phyloP scores from a whole-genome alignment of 2,329 filamentous ascomycete species.

The Fusarium papillatum region DNA sequence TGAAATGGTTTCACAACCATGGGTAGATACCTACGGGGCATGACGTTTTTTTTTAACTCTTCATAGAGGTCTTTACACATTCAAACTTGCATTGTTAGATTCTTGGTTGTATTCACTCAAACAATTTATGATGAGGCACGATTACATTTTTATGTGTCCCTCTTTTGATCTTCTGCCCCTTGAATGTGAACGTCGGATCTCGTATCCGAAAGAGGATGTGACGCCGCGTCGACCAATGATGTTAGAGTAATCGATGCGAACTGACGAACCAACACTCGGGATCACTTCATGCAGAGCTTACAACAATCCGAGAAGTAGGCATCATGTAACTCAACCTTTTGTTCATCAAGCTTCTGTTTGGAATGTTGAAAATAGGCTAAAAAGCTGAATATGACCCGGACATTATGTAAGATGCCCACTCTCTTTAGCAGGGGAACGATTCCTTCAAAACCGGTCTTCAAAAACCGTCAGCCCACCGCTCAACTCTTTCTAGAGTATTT shows the following conservation, averaged over 20 bases:
- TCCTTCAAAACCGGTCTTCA: not conserved
- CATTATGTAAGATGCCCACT: not conserved
- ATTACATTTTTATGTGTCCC: not conserved
- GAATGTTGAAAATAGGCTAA: not conserved
- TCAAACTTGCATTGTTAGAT: slow-evolving; percentile 4
- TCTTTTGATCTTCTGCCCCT: not conserved
- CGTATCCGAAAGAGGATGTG: not conserved
- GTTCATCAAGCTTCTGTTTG: not conserved
- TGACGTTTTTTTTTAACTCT: slow-evolving; percentile 1
- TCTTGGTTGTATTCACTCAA: slow-evolving; percentile 8
- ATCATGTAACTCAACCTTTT: not conserved
- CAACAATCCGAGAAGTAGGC: not conserved
- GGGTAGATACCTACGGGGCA: slow-evolving; percentile 25
- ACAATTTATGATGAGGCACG: slow-evolving; percentile 15
- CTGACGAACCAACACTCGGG: not conserved
- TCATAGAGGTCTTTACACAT: slow-evolving; percentile 4
- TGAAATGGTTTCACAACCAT: slow-evolving; percentile 12
- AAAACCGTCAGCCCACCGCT: not conserved
- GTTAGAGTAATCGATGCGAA: not conserved
- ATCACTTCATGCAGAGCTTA: not conserved
- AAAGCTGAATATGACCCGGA: not conserved
- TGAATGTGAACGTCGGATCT: not conserved
- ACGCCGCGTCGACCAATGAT: not conserved
- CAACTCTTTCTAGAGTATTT: not conserved
- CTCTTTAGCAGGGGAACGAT: not conserved